Conservation (phyloP, 352 stramenopile species). For the Peronosclerospora sorghi region DNA sequence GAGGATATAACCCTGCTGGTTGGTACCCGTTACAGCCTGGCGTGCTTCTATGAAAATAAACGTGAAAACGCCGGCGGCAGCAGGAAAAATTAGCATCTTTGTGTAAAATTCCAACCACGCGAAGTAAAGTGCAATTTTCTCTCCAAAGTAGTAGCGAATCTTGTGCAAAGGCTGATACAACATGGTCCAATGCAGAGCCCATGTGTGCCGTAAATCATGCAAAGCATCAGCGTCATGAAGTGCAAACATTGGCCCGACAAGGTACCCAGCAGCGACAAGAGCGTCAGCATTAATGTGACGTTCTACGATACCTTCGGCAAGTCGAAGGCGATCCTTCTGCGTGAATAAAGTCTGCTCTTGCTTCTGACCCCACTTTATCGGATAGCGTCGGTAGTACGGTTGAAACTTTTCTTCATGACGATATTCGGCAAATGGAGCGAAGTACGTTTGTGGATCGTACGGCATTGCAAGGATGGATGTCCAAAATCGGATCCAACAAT, state of each 20-base stretch:
- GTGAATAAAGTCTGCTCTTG: constrained; percentile 72
- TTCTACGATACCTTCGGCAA: constrained; percentile 56
- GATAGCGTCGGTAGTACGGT: constrained; percentile 71
- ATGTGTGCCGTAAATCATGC: constrained; percentile 52
- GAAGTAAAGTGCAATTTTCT: constrained; percentile 88
- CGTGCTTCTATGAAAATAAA: constrained; percentile 46
- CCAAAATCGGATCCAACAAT: constrained; percentile 29
- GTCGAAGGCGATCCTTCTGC: constrained; percentile 71
- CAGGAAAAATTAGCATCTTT: constrained; percentile 83
- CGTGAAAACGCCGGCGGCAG: constrained; percentile 69
- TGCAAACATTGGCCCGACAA: constrained; percentile 76
- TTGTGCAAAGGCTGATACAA: constrained; percentile 77
- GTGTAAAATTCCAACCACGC: constrained; percentile 89
- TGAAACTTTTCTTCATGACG: constrained; percentile 59
- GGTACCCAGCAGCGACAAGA: constrained; percentile 35
- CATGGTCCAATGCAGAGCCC: constrained; percentile 70
- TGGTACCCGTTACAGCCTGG: constrained; percentile 24
- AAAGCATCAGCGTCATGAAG: constrained; percentile 72
- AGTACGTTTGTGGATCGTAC: constrained; percentile 74
- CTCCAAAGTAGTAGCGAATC: constrained; percentile 86
- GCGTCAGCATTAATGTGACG: constrained; percentile 70
- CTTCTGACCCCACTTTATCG: constrained; percentile 54
- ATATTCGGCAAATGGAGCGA: constrained; percentile 70
- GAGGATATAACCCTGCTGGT: constrained; percentile 56
- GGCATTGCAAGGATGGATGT: constrained; percentile 47